A percentile compares a stretch with the other conserved stretches of the same genome.
phyloP scores from a whole-genome alignment of 1,284 basidiomycete genomes.

The Omphalotus olearius region DNA sequence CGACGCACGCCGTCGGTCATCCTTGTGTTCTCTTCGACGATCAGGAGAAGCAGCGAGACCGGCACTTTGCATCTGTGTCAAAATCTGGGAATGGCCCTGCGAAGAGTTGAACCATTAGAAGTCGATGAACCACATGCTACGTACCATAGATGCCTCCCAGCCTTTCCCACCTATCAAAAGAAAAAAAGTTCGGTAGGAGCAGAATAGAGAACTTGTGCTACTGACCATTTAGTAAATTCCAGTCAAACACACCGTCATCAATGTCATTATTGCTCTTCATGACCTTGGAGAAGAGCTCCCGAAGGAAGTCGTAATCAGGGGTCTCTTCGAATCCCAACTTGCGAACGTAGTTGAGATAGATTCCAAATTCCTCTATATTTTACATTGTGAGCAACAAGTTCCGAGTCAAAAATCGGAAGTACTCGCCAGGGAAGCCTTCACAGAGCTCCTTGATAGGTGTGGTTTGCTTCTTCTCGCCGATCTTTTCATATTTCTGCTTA shows the following conservation, averaged over 20 bases:
- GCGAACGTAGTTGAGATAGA: constrained; percentile 86
- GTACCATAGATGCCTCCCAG: constrained; percentile 84
- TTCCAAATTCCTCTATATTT: constrained; percentile 75
- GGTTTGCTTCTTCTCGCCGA: constrained; percentile 98
- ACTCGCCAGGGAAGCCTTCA: constrained; percentile 84
- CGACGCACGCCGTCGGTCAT: constrained; percentile 54
- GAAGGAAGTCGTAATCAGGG: constrained; percentile 93
- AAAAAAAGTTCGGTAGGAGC: neutral
- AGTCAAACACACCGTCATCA: constrained; percentile 89
- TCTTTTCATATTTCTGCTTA: constrained; percentile 99
- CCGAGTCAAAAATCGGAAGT: neutral
- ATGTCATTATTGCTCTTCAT: constrained; percentile 85
- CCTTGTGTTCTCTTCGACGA: constrained; percentile 50
- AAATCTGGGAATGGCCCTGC: constrained; percentile 56
- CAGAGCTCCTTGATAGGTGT: constrained; percentile 93
- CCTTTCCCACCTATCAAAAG: constrained; percentile 73
- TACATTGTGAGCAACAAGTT: constrained; percentile 12
- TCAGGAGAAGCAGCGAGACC: constrained; percentile 44
- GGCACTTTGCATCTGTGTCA: constrained; percentile 57
- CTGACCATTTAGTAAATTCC: constrained; percentile 79
- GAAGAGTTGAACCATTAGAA: constrained; percentile 11
- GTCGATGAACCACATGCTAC: constrained; percentile 23
- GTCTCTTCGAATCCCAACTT: constrained; percentile 92
- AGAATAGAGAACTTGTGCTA: constrained; percentile 3
- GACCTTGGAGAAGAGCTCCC: constrained; percentile 89